A percentile compares a stretch with the other conserved stretches of the same genome.
These are phyloP conservation scores for Trichaptum fuscoviolaceum DNA, from an alignment of 768 basidiomycete genomes.

Conservation along the genomic window DNA sequence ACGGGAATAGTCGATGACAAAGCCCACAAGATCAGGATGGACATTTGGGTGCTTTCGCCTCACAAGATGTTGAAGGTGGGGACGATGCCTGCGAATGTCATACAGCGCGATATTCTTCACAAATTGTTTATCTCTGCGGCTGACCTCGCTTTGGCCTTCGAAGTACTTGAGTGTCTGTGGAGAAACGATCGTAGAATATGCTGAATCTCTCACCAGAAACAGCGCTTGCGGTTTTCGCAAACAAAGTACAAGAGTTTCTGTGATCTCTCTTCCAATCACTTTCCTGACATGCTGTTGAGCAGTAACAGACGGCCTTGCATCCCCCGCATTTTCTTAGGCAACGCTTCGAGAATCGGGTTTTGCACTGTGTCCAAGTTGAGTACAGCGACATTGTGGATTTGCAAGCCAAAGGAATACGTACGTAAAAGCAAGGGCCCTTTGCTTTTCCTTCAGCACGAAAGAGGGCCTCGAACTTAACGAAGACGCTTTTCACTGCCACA, in stretches of 20 bases:
- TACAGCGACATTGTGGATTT: background rate
- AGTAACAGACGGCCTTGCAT: background rate
- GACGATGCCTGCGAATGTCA: background rate
- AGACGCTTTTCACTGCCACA: background rate
- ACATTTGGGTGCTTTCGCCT: background rate
- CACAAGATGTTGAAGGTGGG: background rate
- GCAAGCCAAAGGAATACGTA: background rate
- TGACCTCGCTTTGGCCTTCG: background rate
- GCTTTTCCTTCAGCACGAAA: background rate
- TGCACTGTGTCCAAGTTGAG: too few species aligned
- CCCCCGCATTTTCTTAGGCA: background rate
- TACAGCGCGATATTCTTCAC: background rate
- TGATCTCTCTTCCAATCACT: background rate
- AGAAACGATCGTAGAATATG: too few species aligned
- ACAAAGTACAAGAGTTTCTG: background rate
- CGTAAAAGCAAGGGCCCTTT: background rate
- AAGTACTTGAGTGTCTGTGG: background rate
- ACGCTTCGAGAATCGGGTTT: too few species aligned
- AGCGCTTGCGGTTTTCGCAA: too few species aligned
- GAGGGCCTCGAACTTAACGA: background rate
- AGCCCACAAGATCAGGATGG: background rate
- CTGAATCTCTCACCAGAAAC: too few species aligned
- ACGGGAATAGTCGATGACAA: background rate
- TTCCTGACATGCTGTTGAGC: background rate
- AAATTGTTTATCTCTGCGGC: background rate